Evolutionary conservation across 2,329 filamentous ascomycete species (phyloP), one percentile per base, ranked within the genome.

Genomic region (Ophiostoma montium): DNA sequence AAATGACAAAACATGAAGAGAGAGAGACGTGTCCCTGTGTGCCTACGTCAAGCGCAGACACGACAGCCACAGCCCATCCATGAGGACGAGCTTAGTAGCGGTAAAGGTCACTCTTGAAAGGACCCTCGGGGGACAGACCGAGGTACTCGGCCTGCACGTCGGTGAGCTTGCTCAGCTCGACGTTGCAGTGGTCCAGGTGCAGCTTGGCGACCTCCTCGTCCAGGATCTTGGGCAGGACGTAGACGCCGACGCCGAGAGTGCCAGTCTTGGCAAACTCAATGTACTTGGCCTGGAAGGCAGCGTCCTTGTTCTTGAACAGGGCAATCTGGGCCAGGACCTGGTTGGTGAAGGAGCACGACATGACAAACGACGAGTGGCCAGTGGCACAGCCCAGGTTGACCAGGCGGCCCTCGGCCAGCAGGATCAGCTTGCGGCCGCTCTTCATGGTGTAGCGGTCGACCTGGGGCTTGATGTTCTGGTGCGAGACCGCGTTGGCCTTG

Each of bases 291-390:
- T 83, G 80, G 68, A 94, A 98, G 51, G 74, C 83, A 66, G 78
- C 78, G 67, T 96, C 89, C 62, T 83, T 76, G 63, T 81, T 83
- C 84, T 96, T 96, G 85, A 72, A 98, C 64, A 98, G 76, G 76
- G 94, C 84, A 74, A 98, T 96, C 78, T 98, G 92, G 59, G 92
- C 92, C 68, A 98, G 86, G 62, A 96, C 92, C 80, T 98, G 92
- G 84, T 98, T 98, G 80, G 89, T 94, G 84, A 98, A 98, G 57
- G 90, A 96, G 84, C 92, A 98, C 62, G 89, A 95, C 92, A 98
- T 96, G 77, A 98, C 92, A 71, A 98, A 98, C 48, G 90, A 96
- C 60, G 89, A 95, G 84, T 98, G 92, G 60, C 92, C 92, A 57
- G 92, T 98, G 66, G 92, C 92, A 72, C 92, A 98, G 70, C 92